Percentiles rank a stretch among this genome's conserved stretches.
Evolutionary conservation across 2,329 filamentous ascomycete species (phyloP).

Genomic region (Colletotrichum chrysophilum): DNA sequence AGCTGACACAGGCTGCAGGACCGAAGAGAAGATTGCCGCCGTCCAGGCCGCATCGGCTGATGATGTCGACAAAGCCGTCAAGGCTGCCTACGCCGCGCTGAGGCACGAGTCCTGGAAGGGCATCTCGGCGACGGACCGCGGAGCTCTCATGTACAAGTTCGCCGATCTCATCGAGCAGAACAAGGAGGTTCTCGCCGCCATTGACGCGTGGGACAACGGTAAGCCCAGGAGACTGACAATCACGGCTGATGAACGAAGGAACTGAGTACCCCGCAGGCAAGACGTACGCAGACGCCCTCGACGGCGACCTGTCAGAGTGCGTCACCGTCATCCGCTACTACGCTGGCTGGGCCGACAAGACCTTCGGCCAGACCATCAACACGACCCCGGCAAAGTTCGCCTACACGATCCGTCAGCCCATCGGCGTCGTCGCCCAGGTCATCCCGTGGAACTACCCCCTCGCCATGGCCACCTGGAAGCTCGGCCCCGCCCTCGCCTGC

Average conservation of each 20-base stretch:
- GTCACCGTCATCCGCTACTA: conserved; percentile 70
- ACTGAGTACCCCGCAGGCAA: conserved; percentile 42
- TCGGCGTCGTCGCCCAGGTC: conserved; percentile 77
- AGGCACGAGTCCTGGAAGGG: conserved; percentile 73
- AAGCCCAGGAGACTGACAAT: background rate
- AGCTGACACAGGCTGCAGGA: background rate
- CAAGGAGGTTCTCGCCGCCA: conserved; percentile 49
- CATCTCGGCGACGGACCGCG: conserved; percentile 69
- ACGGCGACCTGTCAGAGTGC: conserved; percentile 64
- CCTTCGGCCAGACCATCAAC: conserved; percentile 79
- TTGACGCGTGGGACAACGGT: conserved; percentile 76
- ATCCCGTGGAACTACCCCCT: conserved; percentile 78
- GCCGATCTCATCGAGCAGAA: conserved; percentile 74
- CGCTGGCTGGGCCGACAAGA: conserved; percentile 80
- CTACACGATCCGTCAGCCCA: conserved; percentile 76
- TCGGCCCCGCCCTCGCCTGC: conserved; percentile 72
- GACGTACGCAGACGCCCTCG: conserved; percentile 68
- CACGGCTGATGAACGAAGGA: background rate
- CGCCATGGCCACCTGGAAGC: conserved; percentile 64
- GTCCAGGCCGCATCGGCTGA: conserved; percentile 69
- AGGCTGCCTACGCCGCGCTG: conserved; percentile 71
- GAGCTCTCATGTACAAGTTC: conserved; percentile 72
- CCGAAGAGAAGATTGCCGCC: conserved; percentile 52
- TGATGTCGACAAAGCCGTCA: conserved; percentile 70
- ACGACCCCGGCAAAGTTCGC: conserved; percentile 72